Conservation (phyloP, 2,329 filamentous ascomycete species). For the Thielaviopsis populi region DNA sequence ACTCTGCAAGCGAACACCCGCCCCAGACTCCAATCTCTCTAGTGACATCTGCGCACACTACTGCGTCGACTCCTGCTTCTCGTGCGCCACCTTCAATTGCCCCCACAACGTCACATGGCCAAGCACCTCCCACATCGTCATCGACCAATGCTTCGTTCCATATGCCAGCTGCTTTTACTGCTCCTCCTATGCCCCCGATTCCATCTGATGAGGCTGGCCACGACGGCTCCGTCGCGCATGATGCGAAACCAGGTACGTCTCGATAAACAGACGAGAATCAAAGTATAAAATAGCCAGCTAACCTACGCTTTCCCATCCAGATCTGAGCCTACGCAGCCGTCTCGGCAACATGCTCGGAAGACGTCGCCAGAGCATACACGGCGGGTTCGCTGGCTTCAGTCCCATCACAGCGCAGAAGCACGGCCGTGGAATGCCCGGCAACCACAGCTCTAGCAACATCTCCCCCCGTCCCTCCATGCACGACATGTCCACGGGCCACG, state of each 20-base stretch:
- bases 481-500: constrained; percentile 36
- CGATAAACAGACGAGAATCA: background rate
- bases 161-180: constrained; percentile 10
- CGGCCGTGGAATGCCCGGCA: constrained; percentile 43
- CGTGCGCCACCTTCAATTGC: constrained; percentile 5
- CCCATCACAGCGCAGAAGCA: constrained; percentile 41
- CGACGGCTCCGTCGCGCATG: constrained; percentile 26
- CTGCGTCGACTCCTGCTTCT: constrained; percentile 11
- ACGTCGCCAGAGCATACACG: constrained; percentile 50
- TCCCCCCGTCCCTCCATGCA: constrained; percentile 45
- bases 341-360: constrained; percentile 56
- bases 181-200: constrained; percentile 14
- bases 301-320: background rate
- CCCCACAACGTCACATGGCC: constrained; percentile 12
- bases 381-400: constrained; percentile 44
- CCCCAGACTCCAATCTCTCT: constrained; percentile 14
- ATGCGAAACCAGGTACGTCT: constrained; percentile 20
- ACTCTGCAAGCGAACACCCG: background rate
- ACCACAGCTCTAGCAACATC: constrained; percentile 39
- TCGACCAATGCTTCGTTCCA: constrained; percentile 9
- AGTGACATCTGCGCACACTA: constrained; percentile 11
- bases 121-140: constrained; percentile 9
- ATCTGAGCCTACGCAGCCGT: constrained; percentile 27
- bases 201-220: constrained; percentile 27
- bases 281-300: background rate